Percentiles rank a stretch among this genome's conserved stretches.
Evolutionary conservation across 768 basidiomycete genomes (phyloP).

Genomic region (Russula sp.): DNA sequence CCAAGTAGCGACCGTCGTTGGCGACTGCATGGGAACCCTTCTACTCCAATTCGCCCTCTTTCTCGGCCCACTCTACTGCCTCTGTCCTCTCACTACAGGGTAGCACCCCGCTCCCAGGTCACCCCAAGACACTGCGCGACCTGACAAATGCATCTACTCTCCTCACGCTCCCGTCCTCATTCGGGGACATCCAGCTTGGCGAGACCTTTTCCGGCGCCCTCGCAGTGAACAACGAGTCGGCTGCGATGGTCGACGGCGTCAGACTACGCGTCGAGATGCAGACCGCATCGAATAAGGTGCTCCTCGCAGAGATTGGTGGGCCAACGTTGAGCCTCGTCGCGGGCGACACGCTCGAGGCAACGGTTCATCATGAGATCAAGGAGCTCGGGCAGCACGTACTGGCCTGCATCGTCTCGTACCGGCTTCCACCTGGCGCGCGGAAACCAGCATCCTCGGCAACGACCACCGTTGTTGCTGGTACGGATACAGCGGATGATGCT

Average conservation of each 20-base stretch:
- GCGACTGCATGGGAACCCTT: conserved; percentile 80
- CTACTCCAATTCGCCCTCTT: conserved; percentile 74
- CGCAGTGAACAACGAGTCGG: conserved; percentile 74
- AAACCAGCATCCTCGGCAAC: conserved; percentile 43
- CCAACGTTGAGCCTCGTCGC: conserved; percentile 39
- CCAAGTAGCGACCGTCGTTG: conserved; percentile 58
- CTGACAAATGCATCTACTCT: conserved; percentile 73
- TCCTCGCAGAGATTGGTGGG: conserved; percentile 59
- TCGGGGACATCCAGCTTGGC: conserved; percentile 82
- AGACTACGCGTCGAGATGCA: conserved; percentile 79
- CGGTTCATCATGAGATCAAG: conserved; percentile 86
- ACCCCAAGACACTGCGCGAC: conserved; percentile 80
- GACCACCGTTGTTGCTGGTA: conserved; percentile 24
- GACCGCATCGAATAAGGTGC: conserved; percentile 58
- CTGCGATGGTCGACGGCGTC: conserved; percentile 54
- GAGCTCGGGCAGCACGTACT: conserved; percentile 89
- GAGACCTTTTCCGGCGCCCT: conserved; percentile 82
- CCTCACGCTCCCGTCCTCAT: conserved; percentile 73
- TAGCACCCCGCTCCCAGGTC: conserved; percentile 55
- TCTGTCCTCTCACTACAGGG: conserved; percentile 75
- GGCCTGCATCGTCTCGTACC: conserved; percentile 78
- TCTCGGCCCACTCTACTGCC: conserved; percentile 74
- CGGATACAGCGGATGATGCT: conserved; percentile 37
- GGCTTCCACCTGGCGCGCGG: conserved; percentile 54
- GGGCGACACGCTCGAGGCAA: conserved; percentile 55